phyloP scores from a whole-genome alignment of 1,284 basidiomycete species.

The Leccinum fallax region DNA sequence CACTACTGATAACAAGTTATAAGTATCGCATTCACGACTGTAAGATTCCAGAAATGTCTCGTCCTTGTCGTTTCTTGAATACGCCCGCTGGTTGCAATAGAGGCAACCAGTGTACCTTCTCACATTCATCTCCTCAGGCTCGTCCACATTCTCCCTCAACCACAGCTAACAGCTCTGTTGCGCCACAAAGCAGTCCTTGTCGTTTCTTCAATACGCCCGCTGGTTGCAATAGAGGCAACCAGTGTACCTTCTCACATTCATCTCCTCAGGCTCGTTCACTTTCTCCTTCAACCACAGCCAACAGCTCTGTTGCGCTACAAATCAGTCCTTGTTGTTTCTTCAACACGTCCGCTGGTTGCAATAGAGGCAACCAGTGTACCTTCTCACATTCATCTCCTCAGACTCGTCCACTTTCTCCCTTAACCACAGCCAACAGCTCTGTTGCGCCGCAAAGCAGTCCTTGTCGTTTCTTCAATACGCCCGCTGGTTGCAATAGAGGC shows the following conservation, averaged over 20 bases:
- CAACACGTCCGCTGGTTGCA: slow-evolving; percentile 44
- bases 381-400: slow-evolving; percentile 25
- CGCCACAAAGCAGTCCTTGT: neutral
- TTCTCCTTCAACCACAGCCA: slow-evolving; percentile 21
- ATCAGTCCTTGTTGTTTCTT: slow-evolving; percentile 40
- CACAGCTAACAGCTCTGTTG: slow-evolving; percentile 5
- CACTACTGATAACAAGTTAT: neutral
- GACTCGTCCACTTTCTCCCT: slow-evolving; percentile 24
- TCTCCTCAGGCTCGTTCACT: slow-evolving; percentile 10
- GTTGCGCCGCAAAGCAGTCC: slow-evolving; percentile 1
- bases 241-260: no score
- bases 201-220: no score
- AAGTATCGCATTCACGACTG: neutral
- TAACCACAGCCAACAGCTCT: slow-evolving; percentile 7
- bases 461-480: no score
- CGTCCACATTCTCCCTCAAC: slow-evolving; percentile 25
- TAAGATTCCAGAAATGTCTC: slow-evolving; percentile 23
- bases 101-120: slow-evolving; percentile 41
- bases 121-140: slow-evolving; percentile 17
- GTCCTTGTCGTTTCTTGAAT: slow-evolving; percentile 34
- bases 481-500: no score
- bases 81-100: slow-evolving; percentile 43
- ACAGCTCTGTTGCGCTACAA: slow-evolving; percentile 9
- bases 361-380: slow-evolving; percentile 40
- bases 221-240: no score